phyloP scores from a whole-genome alignment of 2,329 filamentous ascomycete genomes.

The Pleurostoma richardsiae region DNA sequence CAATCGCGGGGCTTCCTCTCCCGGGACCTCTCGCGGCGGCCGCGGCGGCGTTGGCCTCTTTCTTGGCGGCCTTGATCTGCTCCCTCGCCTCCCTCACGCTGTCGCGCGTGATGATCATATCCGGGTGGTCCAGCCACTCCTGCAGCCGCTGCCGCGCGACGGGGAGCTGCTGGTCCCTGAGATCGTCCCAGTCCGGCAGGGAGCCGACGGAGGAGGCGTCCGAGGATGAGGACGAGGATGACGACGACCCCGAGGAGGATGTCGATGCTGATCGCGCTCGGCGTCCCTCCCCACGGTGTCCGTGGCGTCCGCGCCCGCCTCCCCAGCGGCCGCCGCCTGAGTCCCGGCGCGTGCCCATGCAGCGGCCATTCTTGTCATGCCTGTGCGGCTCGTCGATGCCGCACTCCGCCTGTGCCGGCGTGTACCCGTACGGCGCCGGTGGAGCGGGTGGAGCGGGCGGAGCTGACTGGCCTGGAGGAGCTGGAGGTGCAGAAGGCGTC shows the following conservation, averaged over 20 bases:
- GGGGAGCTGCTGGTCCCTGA: constrained; percentile 43
- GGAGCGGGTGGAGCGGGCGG: not conserved
- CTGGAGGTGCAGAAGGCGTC: not conserved
- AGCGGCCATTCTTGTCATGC: not conserved
- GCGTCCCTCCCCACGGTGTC: constrained; percentile 2
- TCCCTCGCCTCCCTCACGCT: constrained; percentile 34
- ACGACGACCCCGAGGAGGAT: constrained; percentile 29
- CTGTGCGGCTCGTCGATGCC: not conserved
- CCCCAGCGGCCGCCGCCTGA: not conserved
- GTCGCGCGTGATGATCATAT: constrained; percentile 41
- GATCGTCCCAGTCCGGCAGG: constrained; percentile 47
- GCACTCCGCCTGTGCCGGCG: not conserved
- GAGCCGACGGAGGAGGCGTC: constrained; percentile 42
- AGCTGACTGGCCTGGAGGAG: not conserved
- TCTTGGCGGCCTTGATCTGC: constrained; percentile 36
- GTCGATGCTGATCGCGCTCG: constrained; percentile 15
- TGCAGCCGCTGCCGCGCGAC: constrained; percentile 36
- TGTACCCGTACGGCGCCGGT: not conserved
- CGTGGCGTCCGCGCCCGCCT: constrained; percentile 9
- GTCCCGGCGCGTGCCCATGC: not conserved
- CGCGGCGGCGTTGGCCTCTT: constrained; percentile 7
- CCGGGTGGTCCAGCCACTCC: constrained; percentile 44
- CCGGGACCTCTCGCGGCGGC: too few relatives aligned
- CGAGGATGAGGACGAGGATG: constrained; percentile 24
- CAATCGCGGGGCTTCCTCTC: constrained; percentile 3